A percentile compares a stretch with the other conserved stretches of the same genome.
Evolutionary conservation across 1,284 basidiomycete genomes (phyloP).

Genomic region (Ganoderma sp.): DNA sequence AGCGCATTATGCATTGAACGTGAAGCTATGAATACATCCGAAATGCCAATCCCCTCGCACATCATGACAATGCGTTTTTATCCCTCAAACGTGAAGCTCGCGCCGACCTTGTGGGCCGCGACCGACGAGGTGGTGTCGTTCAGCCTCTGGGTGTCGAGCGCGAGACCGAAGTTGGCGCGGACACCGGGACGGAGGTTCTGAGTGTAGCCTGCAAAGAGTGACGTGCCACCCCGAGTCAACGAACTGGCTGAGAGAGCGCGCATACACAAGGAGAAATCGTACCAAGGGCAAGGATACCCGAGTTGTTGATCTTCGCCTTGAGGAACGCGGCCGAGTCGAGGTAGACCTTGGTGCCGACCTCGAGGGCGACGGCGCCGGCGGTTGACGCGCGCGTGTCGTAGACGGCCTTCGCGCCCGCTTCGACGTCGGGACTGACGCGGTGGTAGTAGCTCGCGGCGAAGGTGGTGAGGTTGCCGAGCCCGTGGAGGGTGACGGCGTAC

Average conservation of each 20-base stretch:
- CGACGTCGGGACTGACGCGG: conserved; percentile 92
- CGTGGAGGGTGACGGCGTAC: conserved; percentile 96
- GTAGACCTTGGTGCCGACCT: conserved; percentile 97
- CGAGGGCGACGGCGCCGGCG: conserved; percentile 77
- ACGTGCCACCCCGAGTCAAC: background rate
- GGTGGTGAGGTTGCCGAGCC: conserved; percentile 92
- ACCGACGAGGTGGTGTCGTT: conserved; percentile 70
- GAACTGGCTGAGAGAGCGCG: background rate
- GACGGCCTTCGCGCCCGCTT: conserved; percentile 97
- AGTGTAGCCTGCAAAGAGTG: conserved; percentile 73
- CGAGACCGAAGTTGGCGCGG: conserved; percentile 92
- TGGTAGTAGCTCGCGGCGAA: conserved; percentile 99
- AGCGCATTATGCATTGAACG: conserved; percentile 32
- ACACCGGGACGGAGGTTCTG: conserved; percentile 95
- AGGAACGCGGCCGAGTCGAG: conserved; percentile 91
- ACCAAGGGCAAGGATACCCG: conserved; percentile 88
- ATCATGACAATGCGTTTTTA: conserved; percentile 39
- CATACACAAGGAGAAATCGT: conserved; percentile 29
- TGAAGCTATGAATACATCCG: conserved; percentile 31
- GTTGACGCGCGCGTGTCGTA: conserved; percentile 92
- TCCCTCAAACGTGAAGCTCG: conserved; percentile 76
- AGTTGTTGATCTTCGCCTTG: conserved; percentile 99
- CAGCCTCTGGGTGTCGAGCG: conserved; percentile 88
- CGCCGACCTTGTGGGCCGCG: conserved; percentile 80
- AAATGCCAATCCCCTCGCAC: conserved; percentile 19